These are phyloP conservation scores for Solanum aculeatissimum DNA, from an alignment of 305 asterid genomes.

Conservation along the genomic window DNA sequence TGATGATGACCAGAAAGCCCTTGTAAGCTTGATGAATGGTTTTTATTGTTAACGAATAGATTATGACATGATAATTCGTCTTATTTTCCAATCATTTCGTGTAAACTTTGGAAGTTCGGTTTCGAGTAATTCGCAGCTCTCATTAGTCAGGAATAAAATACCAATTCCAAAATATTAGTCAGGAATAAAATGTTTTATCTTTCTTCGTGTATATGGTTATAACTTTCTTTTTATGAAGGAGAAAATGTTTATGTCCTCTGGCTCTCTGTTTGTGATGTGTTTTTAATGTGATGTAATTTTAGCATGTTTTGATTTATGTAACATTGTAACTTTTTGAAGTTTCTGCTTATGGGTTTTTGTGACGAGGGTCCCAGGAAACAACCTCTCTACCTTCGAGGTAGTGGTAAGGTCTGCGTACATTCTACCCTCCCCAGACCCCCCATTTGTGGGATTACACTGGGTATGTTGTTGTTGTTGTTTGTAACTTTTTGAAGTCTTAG, in stretches of 20 bases:
- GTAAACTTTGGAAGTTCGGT: background rate
- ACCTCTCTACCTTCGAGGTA: no score
- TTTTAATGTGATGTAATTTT: background rate
- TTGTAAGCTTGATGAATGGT: background rate
- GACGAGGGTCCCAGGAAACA: no score
- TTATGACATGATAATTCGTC: background rate
- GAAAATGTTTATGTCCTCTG: background rate
- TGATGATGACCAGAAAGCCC: background rate
- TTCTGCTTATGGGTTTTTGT: background rate
- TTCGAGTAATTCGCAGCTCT: background rate
- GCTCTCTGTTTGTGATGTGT: background rate
- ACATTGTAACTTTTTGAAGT: background rate
- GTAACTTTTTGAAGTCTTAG: background rate
- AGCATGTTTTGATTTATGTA: background rate
- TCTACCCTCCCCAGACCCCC: no score
- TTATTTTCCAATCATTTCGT: background rate
- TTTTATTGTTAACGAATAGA: background rate
- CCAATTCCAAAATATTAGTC: background rate
- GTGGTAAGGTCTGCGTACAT: no score
- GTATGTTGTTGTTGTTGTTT: no score
- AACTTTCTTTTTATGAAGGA: background rate
- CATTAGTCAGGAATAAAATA: background rate
- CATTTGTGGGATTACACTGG: no score
- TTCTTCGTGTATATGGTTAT: background rate
- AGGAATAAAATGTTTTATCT: background rate